Percentiles rank a stretch among this genome's conserved stretches.
phyloP scores from a whole-genome alignment of 345 rosid genomes.

The Excoecaria cochinchinensis region DNA sequence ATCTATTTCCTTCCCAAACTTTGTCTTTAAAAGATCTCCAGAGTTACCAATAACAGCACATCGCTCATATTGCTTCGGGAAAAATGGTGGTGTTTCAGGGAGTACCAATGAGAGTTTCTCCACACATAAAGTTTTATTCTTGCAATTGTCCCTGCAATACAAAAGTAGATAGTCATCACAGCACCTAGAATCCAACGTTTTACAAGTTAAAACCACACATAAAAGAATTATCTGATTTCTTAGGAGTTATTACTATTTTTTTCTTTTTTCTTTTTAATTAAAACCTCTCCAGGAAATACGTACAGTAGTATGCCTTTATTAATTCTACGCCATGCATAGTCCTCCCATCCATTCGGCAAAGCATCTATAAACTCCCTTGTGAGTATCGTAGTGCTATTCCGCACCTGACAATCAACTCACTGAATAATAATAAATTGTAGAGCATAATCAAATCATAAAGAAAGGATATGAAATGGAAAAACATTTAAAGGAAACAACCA shows the following conservation, averaged over 20 bases:
- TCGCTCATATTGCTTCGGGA: constrained; percentile 71
- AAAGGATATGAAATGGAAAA: not conserved
- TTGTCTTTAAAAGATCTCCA: constrained; percentile 87
- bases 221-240: not conserved
- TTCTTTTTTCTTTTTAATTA: no score
- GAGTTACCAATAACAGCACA: constrained; percentile 99
- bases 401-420: constrained; percentile 68
- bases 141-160: constrained; percentile 68
- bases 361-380: constrained; percentile 91
- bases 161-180: constrained; percentile 8
- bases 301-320: constrained; percentile 88
- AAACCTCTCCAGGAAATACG: constrained; percentile 29
- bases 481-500: not conserved
- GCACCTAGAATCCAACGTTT: not conserved
- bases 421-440: constrained; percentile 43
- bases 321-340: constrained; percentile 93
- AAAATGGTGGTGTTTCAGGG: constrained; percentile 79
- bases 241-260: not conserved
- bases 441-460: constrained; percentile 21
- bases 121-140: constrained; percentile 67
- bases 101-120: constrained; percentile 89
- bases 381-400: constrained; percentile 86
- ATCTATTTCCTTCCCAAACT: constrained; percentile 90
- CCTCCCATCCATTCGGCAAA: constrained; percentile 95
- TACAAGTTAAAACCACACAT: constrained; percentile 9